A percentile compares a stretch with the other conserved stretches of the same genome.
Conservation (phyloP, 2,329 filamentous ascomycete species). For the Fusarium pseudoanthophilum region DNA sequence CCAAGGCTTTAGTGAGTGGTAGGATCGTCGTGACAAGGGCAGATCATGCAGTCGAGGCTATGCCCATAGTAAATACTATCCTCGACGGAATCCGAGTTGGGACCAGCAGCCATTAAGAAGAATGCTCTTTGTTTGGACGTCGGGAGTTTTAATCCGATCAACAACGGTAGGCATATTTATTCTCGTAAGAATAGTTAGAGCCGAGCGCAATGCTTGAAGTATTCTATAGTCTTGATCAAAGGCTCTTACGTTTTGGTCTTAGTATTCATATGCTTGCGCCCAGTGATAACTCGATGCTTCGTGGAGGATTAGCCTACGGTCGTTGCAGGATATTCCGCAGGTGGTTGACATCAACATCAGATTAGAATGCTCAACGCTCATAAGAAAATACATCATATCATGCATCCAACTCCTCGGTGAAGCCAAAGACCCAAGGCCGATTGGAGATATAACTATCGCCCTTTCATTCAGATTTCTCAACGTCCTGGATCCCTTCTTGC, state of each 20-base stretch:
- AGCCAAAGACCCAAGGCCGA: too few species aligned
- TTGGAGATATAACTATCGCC: fast-evolving
- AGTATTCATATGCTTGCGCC: background rate
- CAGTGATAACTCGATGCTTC: too few species aligned
- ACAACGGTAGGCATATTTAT: background rate
- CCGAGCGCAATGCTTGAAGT: fast-evolving
- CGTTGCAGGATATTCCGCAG: fast-evolving
- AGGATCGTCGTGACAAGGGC: too few species aligned
- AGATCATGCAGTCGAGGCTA: too few species aligned
- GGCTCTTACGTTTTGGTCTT: fast-evolving
- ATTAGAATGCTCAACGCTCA: background rate
- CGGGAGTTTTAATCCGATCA: fast-evolving
- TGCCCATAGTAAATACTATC: too few species aligned
- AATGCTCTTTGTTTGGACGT: too few species aligned
- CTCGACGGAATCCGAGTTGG: too few species aligned
- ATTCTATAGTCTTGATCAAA: fast-evolving
- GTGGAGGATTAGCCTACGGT: too few species aligned
- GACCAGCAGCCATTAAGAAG: too few species aligned
- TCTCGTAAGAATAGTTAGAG: background rate
- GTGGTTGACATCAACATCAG: background rate
- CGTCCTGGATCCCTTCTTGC: fast-evolving
- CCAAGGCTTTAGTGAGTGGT: background rate
- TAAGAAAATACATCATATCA: background rate
- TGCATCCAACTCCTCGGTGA: fast-evolving
- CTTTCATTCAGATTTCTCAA: background rate